Base-by-base conservation (phyloP, 2,329 filamentous ascomycete species). In the Dryadomyces quercivorus region DNA sequence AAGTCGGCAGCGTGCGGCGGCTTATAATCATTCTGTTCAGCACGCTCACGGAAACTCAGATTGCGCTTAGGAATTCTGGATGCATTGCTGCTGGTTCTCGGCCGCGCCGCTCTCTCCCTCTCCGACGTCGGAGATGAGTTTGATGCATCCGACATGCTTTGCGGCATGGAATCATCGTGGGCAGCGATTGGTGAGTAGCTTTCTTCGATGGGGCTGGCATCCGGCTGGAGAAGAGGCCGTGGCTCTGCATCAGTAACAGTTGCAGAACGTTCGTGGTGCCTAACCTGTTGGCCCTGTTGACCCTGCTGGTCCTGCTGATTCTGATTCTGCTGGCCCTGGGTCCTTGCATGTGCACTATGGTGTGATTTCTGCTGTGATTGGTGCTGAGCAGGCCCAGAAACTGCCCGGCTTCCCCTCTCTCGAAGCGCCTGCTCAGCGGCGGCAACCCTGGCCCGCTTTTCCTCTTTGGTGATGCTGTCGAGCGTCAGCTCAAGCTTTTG, bases 401-500 rank as follows among this genome's bases (percentile, higher is more conserved):
- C 56, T 44, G 61, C 64, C 6, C 60, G 59, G 42, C 75, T 75
- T 13, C 72, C 74, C 61, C 75, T 76, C 63, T 92, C 84, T 61
- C 83, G 80, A 18, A 84, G 79, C 46, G 80, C 78, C 61, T 82
- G 76, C 67, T 96, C 92, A 6, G 89, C 89, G 62, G 92, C 86
- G 65, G 90, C 80, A 5, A 92, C 82, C 49, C 88, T 80, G 9
- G 90, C 89, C 59, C 92, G 80, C 68, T 95, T 94, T 69, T 96
- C 91, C 70, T 96, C 91, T 68, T 96, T 97, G 67, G 87, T 95
- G 68, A 96, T 92, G 70, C 87, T 90, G 68, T 86, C 86, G 64
- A 97, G 78, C 63, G 88, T 93, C 64, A 88, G 81, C 73, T 98
- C 92, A 61, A 98, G 80, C 72, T 85, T 93, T 69, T 98, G 92